Percentiles rank a stretch among this genome's conserved stretches.
These are phyloP conservation scores for Ophiostoma pallidulum DNA, from an alignment of 2,329 filamentous ascomycete species.

Conservation along the genomic window DNA sequence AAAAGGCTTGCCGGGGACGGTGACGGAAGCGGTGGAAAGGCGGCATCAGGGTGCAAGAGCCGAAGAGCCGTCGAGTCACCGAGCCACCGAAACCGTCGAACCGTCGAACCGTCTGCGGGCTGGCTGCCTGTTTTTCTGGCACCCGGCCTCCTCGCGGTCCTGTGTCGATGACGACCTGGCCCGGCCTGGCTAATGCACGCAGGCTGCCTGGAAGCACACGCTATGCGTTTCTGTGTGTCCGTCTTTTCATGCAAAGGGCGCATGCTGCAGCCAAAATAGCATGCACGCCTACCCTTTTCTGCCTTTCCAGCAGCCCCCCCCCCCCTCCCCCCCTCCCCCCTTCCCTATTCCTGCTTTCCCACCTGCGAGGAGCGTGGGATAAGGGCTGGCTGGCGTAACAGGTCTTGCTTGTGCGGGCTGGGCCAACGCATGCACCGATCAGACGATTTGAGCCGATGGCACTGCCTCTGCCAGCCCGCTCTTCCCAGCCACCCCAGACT, in stretches of 20 bases:
- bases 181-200: too few species aligned
- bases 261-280: neutral
- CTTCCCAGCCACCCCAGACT: too few species aligned
- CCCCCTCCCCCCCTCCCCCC: neutral
- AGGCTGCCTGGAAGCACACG: neutral
- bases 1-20: too few species aligned
- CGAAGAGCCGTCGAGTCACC: too few species aligned
- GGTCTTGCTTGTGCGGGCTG: neutral
- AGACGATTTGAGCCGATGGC: constrained; percentile 2
- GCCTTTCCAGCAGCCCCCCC: too few species aligned
- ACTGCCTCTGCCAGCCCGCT: neutral
- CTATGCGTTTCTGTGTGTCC: neutral
- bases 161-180: too few species aligned
- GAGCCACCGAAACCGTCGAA: too few species aligned
- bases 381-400: constrained; percentile 4
- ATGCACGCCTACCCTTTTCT: neutral
- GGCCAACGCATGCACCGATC: constrained; percentile 7
- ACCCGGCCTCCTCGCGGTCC: too few species aligned
- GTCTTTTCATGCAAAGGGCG: neutral
- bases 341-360: neutral
- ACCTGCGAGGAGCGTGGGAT: constrained; percentile 3
- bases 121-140: too few species aligned
- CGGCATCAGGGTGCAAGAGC: too few species aligned
- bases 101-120: too few species aligned
- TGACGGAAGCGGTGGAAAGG: too few species aligned